Conservation (phyloP, 305 asterid species). For the Solanum aculeatissimum region DNA sequence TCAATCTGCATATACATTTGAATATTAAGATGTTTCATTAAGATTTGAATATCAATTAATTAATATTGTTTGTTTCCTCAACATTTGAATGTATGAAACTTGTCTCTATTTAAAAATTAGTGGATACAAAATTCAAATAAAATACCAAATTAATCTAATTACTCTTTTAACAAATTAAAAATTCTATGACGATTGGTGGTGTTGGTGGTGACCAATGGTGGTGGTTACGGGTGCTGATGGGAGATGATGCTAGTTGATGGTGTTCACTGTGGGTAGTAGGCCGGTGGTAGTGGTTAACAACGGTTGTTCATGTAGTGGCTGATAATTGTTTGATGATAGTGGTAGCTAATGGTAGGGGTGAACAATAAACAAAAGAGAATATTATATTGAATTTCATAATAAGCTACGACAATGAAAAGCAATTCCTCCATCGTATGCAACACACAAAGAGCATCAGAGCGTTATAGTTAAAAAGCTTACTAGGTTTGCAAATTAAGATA, state of each 20-base stretch:
- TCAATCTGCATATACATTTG: not conserved
- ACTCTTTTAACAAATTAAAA: not conserved
- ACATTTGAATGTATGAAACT: not conserved
- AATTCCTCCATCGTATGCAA: not conserved
- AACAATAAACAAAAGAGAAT: not conserved
- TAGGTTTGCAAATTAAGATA: conserved; percentile 12
- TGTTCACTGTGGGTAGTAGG: not conserved
- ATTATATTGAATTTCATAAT: not conserved
- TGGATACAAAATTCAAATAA: not conserved
- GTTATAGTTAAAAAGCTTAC: conserved; percentile 29
- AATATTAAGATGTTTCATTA: not conserved
- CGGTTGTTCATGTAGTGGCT: not conserved
- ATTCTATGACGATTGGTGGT: not conserved
- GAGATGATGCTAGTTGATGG: not conserved
- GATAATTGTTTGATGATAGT: not conserved
- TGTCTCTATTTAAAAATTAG: not conserved
- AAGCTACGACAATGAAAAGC: not conserved
- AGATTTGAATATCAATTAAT: not conserved
- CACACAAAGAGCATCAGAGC: not conserved
- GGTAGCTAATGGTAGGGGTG: not conserved
- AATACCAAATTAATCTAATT: not conserved
- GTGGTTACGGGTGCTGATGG: not conserved
- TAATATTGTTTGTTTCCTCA: not conserved
- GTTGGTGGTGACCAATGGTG: not conserved
- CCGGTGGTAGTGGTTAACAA: not conserved